phyloP scores from a whole-genome alignment of 495 filamentous ascomycete species.

The Annulohypoxylon bovei region DNA sequence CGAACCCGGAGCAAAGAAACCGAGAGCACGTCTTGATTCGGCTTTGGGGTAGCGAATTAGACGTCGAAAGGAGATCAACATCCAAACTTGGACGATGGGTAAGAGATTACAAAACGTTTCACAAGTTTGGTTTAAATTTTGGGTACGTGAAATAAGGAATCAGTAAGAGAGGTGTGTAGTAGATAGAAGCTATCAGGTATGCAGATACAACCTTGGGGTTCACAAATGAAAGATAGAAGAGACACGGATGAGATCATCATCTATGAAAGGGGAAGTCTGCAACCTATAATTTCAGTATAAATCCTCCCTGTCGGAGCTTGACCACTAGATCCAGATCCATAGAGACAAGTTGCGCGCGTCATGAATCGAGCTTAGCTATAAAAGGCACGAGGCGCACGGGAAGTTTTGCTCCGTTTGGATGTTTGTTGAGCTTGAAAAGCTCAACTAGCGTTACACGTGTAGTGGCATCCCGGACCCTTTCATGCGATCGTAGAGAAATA shows the following conservation, averaged over 20 bases:
- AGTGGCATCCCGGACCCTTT: slow-evolving; percentile 18
- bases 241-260: slow-evolving; percentile 32
- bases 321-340: not conserved
- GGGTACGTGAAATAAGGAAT: not conserved
- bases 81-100: slow-evolving; percentile 17
- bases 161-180: not conserved
- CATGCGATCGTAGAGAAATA: not conserved
- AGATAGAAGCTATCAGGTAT: too few relatives aligned
- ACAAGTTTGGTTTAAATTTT: slow-evolving; percentile 1
- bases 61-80: slow-evolving; percentile 23
- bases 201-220: not conserved
- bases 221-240: slow-evolving; percentile 16
- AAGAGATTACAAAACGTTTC: not conserved
- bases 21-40: slow-evolving; percentile 11
- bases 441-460: not conserved
- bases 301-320: slow-evolving; percentile 1
- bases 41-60: slow-evolving; percentile 26
- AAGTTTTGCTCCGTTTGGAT: slow-evolving; percentile 30
- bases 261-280: slow-evolving; percentile 15
- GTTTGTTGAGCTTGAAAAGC: not conserved
- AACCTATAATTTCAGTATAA: not conserved
- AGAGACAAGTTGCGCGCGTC: slow-evolving; percentile 22
- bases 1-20: slow-evolving; percentile 3
- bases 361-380: slow-evolving; percentile 18
- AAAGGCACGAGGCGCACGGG: slow-evolving; percentile 12